Evolutionary conservation across 2,329 filamentous ascomycete genomes (phyloP), one percentile per base, ranked within the genome.

Genomic region (Lasiodiplodia hormozganensis): DNA sequence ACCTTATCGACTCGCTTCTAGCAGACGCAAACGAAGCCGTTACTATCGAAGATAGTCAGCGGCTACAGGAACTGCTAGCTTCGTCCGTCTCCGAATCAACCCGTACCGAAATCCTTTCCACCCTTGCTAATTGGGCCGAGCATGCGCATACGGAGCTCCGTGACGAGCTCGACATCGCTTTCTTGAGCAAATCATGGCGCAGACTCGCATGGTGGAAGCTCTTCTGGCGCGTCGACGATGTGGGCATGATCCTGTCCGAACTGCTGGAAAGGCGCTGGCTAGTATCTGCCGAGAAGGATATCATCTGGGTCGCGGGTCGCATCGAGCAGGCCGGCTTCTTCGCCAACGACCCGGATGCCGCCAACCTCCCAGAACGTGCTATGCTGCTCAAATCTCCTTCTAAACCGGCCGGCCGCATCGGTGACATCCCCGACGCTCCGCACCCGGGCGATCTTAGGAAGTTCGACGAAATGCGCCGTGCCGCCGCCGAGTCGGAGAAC

Each of bases 161-260:
- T 70, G 87, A 91, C 62, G 87, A 94, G 73, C 87, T 97, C 2
- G 91, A 95, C 71, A 82, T 88, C 54, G 94, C 93, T 0, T 95
- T 97, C 73, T 84, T 87, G 0, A 89, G 92, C n/a, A 85, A 83
- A 21, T 85, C 89, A 49, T 97, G 95, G 95, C 87, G 88, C 31
- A 90, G 92, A 71, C 84, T 97, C 4, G 87, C 89, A 18, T 98
- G 95, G 94, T 97, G 93, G 91, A 97, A 97, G 78, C 86, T 98
- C 0, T 94, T 97, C 76, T 97, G 94, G 94, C 89, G 93, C 23
- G 94, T 96, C 28, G 95, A 98, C 76, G 95, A 97, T 74, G 93
- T 97, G 12, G 88, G 89, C 2, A 91, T 95, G 86, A 89, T 97
- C 67, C 90, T 92, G 2, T 88, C 89, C 0, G 92, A 96, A 73